phyloP scores from a whole-genome alignment of 495 filamentous ascomycete genomes.

The Penicillium robsamsonii region DNA sequence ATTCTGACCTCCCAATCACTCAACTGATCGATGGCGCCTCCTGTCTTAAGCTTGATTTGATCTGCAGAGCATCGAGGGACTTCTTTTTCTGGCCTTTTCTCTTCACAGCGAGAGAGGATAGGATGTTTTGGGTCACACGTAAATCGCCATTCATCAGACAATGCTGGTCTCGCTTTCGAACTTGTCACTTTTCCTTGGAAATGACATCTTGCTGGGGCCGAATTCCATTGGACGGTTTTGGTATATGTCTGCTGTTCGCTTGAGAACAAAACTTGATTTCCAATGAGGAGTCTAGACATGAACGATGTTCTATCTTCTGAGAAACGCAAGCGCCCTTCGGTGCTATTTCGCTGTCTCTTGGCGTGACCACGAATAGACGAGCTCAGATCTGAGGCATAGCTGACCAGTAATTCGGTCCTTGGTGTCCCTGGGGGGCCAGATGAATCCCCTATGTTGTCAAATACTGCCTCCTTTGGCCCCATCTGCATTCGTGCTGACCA shows the following conservation, averaged over 20 bases:
- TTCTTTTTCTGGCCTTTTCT: neutral
- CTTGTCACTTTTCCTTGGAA: neutral
- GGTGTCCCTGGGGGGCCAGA: constrained; percentile 43
- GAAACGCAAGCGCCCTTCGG: neutral
- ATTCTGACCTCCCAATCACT: constrained; percentile 40
- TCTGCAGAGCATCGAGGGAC: neutral
- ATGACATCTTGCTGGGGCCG: constrained; percentile 7
- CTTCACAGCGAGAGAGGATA: neutral
- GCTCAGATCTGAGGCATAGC: constrained; percentile 22
- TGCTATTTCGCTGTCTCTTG: neutral
- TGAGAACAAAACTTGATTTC: neutral
- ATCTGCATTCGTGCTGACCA: constrained; percentile 45
- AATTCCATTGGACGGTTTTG: constrained; percentile 12
- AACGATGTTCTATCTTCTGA: neutral
- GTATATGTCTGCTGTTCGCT: neutral
- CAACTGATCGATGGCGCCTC: constrained; percentile 12
- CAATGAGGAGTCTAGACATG: neutral
- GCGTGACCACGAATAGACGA: neutral
- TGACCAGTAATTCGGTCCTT: constrained; percentile 27
- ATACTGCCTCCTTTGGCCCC: constrained; percentile 13
- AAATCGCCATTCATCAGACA: constrained; percentile 6
- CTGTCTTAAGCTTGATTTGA: neutral
- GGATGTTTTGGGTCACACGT: neutral
- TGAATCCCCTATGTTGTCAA: constrained; percentile 17
- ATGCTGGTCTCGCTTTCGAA: neutral